phyloP scores from a whole-genome alignment of 2,329 filamentous ascomycete genomes.

The Clarireedia hainanense region DNA sequence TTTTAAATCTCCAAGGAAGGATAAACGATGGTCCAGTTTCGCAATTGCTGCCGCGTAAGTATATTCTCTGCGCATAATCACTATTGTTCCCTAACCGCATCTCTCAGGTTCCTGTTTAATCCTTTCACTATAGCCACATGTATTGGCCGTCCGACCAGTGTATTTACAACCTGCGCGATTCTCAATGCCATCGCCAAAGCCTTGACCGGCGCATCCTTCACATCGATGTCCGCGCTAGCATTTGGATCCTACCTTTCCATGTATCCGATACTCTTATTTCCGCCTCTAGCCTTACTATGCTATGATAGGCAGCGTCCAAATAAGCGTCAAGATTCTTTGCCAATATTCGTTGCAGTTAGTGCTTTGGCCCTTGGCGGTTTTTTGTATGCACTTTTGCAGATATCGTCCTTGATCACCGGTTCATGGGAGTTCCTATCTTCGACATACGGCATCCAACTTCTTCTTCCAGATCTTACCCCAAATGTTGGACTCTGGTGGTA shows the following conservation, averaged over 20 bases:
- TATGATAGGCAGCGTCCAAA: slow-evolving; percentile 50
- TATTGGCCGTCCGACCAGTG: slow-evolving; percentile 77
- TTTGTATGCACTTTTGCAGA: slow-evolving; percentile 54
- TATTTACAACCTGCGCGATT: slow-evolving; percentile 84
- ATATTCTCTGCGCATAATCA: background rate
- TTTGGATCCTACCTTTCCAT: slow-evolving; percentile 88
- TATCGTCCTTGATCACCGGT: slow-evolving; percentile 67
- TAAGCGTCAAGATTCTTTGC: slow-evolving; percentile 30
- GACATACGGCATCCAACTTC: slow-evolving; percentile 88
- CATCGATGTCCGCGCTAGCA: slow-evolving; percentile 75
- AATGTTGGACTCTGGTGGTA: slow-evolving; percentile 99
- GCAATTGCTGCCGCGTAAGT: slow-evolving; percentile 72
- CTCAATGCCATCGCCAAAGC: slow-evolving; percentile 78
- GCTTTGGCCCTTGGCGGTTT: slow-evolving; percentile 45
- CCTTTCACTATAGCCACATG: slow-evolving; percentile 90
- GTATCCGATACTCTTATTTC: slow-evolving; percentile 81
- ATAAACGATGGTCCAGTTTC: slow-evolving; percentile 65
- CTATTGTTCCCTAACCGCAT: background rate
- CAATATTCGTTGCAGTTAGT: slow-evolving; percentile 47
- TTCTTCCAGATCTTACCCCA: slow-evolving; percentile 85
- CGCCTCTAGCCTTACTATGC: slow-evolving; percentile 71
- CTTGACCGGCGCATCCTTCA: slow-evolving; percentile 62
- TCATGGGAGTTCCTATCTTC: slow-evolving; percentile 84
- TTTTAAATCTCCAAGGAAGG: slow-evolving; percentile 71
- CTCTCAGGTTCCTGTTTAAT: slow-evolving; percentile 76